Evolutionary conservation across 331 rosid species (phyloP).

Genomic region (Pyrus hybrid): DNA sequence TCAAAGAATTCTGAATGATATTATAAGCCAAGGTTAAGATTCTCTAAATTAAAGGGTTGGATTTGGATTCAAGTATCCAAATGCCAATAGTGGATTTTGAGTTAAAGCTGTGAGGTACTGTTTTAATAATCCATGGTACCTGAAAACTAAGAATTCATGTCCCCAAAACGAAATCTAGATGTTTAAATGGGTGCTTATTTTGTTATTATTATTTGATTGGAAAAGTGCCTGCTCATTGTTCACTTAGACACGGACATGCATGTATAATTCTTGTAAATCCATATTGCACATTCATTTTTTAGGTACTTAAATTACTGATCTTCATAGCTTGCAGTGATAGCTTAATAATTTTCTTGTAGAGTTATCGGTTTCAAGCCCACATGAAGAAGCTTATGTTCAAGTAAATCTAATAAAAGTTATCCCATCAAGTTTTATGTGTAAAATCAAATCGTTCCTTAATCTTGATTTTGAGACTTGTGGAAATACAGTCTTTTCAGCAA

Average conservation of each 20-base stretch:
- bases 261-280: background rate
- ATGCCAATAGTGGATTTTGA: background rate
- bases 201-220: background rate
- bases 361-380: background rate
- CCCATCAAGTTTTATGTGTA: background rate
- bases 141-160: background rate
- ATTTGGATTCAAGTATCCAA: conserved; percentile 19
- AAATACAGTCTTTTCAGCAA: background rate
- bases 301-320: background rate
- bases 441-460: background rate
- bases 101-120: background rate
- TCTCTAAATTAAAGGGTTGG: conserved; percentile 17
- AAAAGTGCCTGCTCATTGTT: background rate
- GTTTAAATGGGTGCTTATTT: background rate
- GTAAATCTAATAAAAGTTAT: background rate
- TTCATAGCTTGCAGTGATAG: background rate
- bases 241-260: background rate
- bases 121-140: background rate
- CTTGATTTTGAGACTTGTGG: background rate
- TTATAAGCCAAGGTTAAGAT: conserved; percentile 27
- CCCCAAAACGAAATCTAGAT: background rate
- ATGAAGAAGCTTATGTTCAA: background rate
- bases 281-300: background rate
- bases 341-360: background rate
- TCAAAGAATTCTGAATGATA: conserved; percentile 22